Percentiles rank a stretch among this genome's conserved stretches.
Evolutionary conservation across 345 rosid species (phyloP).

Genomic region (Eucalyptus cladocalyx): DNA sequence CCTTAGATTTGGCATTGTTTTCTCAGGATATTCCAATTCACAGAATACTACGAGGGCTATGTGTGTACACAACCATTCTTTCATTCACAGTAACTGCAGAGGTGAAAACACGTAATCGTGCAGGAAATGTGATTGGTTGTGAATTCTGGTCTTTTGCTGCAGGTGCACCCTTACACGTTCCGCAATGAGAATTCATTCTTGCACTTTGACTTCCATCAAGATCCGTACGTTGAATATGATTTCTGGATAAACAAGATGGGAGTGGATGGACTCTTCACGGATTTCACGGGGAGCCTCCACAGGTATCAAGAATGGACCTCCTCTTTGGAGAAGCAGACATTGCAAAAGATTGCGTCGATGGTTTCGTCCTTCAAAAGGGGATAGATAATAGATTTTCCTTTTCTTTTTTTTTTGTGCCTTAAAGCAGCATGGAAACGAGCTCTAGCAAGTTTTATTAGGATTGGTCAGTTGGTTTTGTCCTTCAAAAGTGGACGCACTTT

Average conservation of each 20-base stretch:
- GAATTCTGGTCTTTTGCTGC: background rate
- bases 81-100: background rate
- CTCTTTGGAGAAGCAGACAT: background rate
- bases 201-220: constrained; percentile 25
- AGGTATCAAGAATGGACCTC: constrained; percentile 16
- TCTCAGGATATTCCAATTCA: background rate
- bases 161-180: constrained; percentile 36
- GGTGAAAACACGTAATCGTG: background rate
- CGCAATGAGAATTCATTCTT: constrained; percentile 17
- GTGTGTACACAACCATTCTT: background rate
- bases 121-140: background rate
- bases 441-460: background rate
- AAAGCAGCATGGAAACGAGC: background rate
- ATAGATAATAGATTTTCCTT: background rate
- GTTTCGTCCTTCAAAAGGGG: background rate
- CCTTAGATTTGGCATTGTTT: background rate
- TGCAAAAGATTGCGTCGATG: background rate
- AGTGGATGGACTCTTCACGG: constrained; percentile 37
- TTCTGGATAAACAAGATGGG: constrained; percentile 34
- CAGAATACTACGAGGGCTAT: background rate
- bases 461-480: background rate
- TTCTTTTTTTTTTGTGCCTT: background rate
- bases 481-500: background rate
- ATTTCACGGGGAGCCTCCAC: constrained; percentile 33
- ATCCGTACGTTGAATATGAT: constrained; percentile 21